A percentile compares a stretch with the other conserved stretches of the same genome.
Conservation (phyloP, 257 asterid species). For the Datura wrightii region DNA sequence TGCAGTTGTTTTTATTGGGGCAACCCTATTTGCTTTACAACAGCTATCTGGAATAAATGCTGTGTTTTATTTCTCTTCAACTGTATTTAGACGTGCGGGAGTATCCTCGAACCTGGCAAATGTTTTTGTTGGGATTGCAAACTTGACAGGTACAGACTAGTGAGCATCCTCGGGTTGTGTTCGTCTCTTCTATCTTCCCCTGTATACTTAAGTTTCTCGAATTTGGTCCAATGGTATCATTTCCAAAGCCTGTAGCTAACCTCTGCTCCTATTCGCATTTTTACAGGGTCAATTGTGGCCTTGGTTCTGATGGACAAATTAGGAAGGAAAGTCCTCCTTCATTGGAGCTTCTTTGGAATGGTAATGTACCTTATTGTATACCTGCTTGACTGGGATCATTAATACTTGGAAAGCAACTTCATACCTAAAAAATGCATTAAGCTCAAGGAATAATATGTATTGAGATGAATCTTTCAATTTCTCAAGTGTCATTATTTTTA, state of each 20-base stretch:
- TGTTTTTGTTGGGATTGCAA: slow-evolving; percentile 74
- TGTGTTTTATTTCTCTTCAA: slow-evolving; percentile 98
- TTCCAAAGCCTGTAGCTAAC: neutral
- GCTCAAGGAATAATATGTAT: neutral
- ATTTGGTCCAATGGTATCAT: neutral
- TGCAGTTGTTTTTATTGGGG: slow-evolving; percentile 99
- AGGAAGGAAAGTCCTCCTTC: slow-evolving; percentile 88
- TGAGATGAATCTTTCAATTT: slow-evolving; percentile 16
- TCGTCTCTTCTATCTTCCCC: neutral
- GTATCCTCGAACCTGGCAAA: slow-evolving; percentile 92
- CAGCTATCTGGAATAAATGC: slow-evolving; percentile 99
- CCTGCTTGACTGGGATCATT: neutral
- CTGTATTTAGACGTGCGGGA: slow-evolving; percentile 98
- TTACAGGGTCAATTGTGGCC: slow-evolving; percentile 74
- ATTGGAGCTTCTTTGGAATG: slow-evolving; percentile 97
- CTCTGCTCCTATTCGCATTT: neutral
- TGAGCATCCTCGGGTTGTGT: neutral
- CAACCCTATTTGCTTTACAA: slow-evolving; percentile 98
- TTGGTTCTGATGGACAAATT: slow-evolving; percentile 84
- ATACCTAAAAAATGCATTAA: neutral
- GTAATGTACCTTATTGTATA: slow-evolving; percentile 43
- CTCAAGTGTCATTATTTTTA: neutral
- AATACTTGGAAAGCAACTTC: neutral
- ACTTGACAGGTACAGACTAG: slow-evolving; percentile 59
- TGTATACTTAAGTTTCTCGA: neutral